These are phyloP conservation scores for Trichophyton verrucosum DNA, from an alignment of 2,329 filamentous ascomycete species.

Conservation along the genomic window DNA sequence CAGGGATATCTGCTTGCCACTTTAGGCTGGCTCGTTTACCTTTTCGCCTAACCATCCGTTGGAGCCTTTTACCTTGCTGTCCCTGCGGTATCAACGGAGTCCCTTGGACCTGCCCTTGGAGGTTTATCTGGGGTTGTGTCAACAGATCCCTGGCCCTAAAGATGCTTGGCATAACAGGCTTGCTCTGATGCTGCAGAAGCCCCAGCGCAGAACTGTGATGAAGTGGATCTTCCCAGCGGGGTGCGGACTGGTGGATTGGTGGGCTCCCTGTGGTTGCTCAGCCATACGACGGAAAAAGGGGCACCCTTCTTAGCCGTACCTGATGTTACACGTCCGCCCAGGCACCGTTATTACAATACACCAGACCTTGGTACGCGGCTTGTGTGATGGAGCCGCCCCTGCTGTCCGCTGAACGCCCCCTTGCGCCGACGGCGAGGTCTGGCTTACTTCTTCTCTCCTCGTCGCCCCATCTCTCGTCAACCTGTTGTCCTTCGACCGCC, in stretches of 20 bases:
- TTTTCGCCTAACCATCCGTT: conserved; percentile 1
- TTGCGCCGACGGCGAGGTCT: not conserved
- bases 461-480: conserved; percentile 1
- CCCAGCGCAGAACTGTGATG: not conserved
- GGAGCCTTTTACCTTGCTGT: not conserved
- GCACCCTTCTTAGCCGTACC: not conserved
- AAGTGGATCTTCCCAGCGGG: not conserved
- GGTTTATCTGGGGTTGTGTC: not conserved
- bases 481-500: not conserved
- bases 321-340: conserved; percentile 2
- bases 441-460: conserved; percentile 2
- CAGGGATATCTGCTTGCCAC: conserved; percentile 3
- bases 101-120: not conserved
- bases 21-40: not conserved
- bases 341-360: conserved; percentile 5
- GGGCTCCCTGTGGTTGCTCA: not conserved
- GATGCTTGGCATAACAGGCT: not conserved
- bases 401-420: conserved; percentile 1
- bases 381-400: conserved; percentile 4
- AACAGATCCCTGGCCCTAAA: not conserved
- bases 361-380: conserved; percentile 4
- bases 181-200: conserved; percentile 3
- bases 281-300: conserved; percentile 2
- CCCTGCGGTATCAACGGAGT: not conserved
- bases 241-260: conserved; percentile 3